Base-by-base conservation (phyloP, 768 basidiomycete species). In the Pleurotus giganteus region DNA sequence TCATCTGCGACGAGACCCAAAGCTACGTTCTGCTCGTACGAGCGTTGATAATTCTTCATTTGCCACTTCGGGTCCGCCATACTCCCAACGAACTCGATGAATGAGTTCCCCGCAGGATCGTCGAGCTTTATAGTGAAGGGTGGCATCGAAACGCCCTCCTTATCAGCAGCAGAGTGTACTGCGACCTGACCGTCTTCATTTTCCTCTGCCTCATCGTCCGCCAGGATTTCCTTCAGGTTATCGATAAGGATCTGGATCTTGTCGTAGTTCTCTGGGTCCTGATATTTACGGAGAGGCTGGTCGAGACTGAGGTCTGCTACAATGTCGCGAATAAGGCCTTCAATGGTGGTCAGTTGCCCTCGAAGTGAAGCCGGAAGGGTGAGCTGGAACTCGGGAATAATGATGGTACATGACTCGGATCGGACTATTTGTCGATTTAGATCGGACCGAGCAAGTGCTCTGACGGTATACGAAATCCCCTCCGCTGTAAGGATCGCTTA, bases 71-170 rank as follows among this genome's bases (percentile, higher is more conserved):
- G 88, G 68, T 99, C 97, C 3, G 87, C 77, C 77, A 92, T 91
- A 54, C 84, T 88, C 8, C 82, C 94, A 2, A 83, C 62, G 64
- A 96, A 95, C 71, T 97, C 94, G 69, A 97, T 76, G 76, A 95
- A 98, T n/a, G 93, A 95, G 71, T 96, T 95, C 5, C 97, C 97
- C 1, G 94, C 76, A 1, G 95, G 95, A 66, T 99, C 97, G 63
- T 98, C 93, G 17, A 99, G 74, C 50, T 78, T 85, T 53, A 98
- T 64, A 0, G 92, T 94, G 65, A 98, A 92, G 2, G 85, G 69
- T 19, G 75, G 77, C 73, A 93, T 82, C 1, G 87, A 81, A 6
- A 72, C 63, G n/a, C 39, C 39, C 24, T 82, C 77, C 9, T 74
- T 73, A 11, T 75, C 66, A 0, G 71, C 66, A 19, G 69, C 69